Percentiles rank a stretch among this genome's conserved stretches.
These are phyloP conservation scores for Cyanodermella asteris DNA, from an alignment of 2,329 filamentous ascomycete species.

Conservation along the genomic window DNA sequence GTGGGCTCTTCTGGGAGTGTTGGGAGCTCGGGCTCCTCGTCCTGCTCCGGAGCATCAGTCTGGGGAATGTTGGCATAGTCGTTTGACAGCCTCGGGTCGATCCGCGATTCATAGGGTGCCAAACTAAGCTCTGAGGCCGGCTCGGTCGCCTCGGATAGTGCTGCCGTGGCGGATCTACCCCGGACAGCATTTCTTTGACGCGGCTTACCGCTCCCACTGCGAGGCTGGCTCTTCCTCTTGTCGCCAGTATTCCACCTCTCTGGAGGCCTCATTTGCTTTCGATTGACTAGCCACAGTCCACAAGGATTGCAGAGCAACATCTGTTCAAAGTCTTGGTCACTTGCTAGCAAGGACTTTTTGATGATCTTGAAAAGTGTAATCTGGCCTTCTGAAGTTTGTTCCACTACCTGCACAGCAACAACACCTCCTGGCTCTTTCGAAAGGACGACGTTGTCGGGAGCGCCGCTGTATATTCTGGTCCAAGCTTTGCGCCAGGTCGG, in stretches of 20 bases:
- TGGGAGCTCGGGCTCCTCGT: conserved; percentile 3
- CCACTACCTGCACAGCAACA: conserved; percentile 49
- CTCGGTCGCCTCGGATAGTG: conserved; percentile 1
- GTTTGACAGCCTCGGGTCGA: conserved; percentile 11
- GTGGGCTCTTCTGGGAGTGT: conserved; percentile 4
- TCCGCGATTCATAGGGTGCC: conserved; percentile 5
- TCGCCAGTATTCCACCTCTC: conserved; percentile 58
- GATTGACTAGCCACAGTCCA: conserved; percentile 84
- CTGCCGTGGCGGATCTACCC: conserved; percentile 10
- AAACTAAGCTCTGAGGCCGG: too few species aligned
- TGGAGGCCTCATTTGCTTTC: conserved; percentile 59
- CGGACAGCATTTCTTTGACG: conserved; percentile 3
- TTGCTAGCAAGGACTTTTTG: conserved; percentile 48
- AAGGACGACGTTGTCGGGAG: conserved; percentile 46
- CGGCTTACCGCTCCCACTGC: conserved; percentile 15
- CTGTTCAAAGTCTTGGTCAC: conserved; percentile 50
- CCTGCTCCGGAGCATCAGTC: conserved; percentile 3
- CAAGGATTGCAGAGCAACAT: conserved; percentile 83
- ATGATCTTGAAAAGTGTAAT: conserved; percentile 49
- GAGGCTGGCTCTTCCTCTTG: conserved; percentile 19
- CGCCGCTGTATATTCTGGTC: conserved; percentile 50
- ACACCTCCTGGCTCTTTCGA: conserved; percentile 52
- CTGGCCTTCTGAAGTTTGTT: conserved; percentile 39
- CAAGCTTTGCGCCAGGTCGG: conserved; percentile 91
- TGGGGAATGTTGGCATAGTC: too few species aligned